Conservation (phyloP, 805 yeast genomes). For the Nakazawaea ernobii region DNA sequence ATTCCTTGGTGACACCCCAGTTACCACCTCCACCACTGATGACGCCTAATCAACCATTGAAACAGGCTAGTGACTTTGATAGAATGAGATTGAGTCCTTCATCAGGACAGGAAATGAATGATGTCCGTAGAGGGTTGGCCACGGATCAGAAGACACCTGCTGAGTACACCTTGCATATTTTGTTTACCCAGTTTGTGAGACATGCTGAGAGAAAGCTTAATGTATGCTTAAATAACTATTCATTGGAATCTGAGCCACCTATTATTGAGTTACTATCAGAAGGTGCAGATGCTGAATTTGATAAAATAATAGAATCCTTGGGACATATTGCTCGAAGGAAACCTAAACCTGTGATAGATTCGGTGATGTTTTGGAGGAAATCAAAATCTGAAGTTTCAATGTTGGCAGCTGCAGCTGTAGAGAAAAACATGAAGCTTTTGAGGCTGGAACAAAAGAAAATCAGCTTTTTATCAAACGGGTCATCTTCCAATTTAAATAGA, state of each 20-base stretch:
- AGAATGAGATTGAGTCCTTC: slow-evolving; percentile 5
- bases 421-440: slow-evolving; percentile 26
- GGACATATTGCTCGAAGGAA: slow-evolving; percentile 87
- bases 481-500: not conserved
- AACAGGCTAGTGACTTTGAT: slow-evolving; percentile 5
- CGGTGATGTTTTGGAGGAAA: slow-evolving; percentile 97
- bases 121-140: slow-evolving; percentile 7
- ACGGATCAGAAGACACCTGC: slow-evolving; percentile 52
- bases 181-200: slow-evolving; percentile 93
- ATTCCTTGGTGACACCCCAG: slow-evolving; percentile 8
- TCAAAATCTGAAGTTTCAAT: slow-evolving; percentile 84
- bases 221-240: slow-evolving; percentile 56
- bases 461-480: slow-evolving; percentile 4
- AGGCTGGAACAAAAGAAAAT: slow-evolving; percentile 14
- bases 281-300: slow-evolving; percentile 84
- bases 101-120: slow-evolving; percentile 8
- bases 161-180: slow-evolving; percentile 88
- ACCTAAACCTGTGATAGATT: slow-evolving; percentile 94
- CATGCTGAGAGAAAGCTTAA: slow-evolving; percentile 86
- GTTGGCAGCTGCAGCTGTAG: slow-evolving; percentile 49
- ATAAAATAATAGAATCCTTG: slow-evolving; percentile 74
- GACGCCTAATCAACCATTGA: slow-evolving; percentile 5
- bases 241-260: slow-evolving; percentile 71
- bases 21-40: slow-evolving; percentile 11
- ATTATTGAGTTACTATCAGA: slow-evolving; percentile 73